These are phyloP conservation scores for Yarrowia sp. DNA, from an alignment of 805 yeast species.

Conservation along the genomic window DNA sequence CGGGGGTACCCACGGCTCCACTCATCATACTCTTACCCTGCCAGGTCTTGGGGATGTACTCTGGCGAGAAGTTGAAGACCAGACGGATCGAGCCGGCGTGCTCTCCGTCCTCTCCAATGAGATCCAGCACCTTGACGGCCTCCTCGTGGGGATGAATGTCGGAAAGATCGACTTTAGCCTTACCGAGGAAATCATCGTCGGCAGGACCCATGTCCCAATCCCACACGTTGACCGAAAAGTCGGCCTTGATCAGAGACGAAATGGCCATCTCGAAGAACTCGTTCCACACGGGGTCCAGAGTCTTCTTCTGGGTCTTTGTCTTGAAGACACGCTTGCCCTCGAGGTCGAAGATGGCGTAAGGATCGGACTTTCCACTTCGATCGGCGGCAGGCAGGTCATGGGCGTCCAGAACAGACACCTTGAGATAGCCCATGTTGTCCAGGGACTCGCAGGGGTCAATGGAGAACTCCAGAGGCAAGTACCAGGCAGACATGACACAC, in stretches of 20 bases:
- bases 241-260: conserved; percentile 66
- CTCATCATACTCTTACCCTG: conserved; percentile 43
- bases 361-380: conserved; percentile 91
- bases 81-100: conserved; percentile 64
- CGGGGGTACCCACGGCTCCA: conserved; percentile 48
- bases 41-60: conserved; percentile 56
- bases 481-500: conserved; percentile 64
- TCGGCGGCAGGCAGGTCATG: conserved; percentile 82
- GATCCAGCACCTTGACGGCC: conserved; percentile 59
- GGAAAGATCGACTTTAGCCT: conserved; percentile 61
- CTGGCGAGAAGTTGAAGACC: conserved; percentile 70
- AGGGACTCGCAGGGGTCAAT: conserved; percentile 79
- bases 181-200: conserved; percentile 82
- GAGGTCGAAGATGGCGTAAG: conserved; percentile 73
- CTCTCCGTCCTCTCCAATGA: conserved; percentile 56
- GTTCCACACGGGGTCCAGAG: conserved; percentile 89
- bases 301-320: conserved; percentile 82
- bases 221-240: conserved; percentile 62
- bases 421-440: conserved; percentile 74
- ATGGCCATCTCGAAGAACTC: conserved; percentile 67
- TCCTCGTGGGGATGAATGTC: conserved; percentile 67
- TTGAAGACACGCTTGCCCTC: conserved; percentile 72
- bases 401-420: conserved; percentile 68
- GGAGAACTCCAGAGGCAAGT: conserved; percentile 72
- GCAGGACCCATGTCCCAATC: conserved; percentile 97